phyloP scores from a whole-genome alignment of 352 stramenopile species.

The Pythium dissimile region DNA sequence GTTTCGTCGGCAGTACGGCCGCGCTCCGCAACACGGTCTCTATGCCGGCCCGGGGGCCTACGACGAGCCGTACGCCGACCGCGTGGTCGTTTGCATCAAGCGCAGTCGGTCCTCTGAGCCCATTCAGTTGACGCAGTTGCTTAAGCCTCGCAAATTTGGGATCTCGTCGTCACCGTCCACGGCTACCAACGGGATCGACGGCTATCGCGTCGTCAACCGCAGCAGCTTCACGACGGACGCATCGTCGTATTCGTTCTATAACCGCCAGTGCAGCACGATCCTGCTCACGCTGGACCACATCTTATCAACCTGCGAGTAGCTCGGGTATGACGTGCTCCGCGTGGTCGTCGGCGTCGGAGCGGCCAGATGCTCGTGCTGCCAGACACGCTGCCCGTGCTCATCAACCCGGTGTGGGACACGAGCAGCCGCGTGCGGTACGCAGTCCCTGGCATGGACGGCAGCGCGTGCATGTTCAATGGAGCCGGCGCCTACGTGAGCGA shows the following conservation, averaged over 20 bases:
- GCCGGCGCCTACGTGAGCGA: too few species aligned
- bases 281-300: background rate
- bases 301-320: background rate
- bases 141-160: too few species aligned
- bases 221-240: background rate
- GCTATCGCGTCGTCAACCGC: conserved; percentile 1
- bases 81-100: conserved; percentile 29
- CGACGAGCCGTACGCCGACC: conserved; percentile 43
- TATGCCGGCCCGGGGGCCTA: conserved; percentile 25
- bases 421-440: too few species aligned
- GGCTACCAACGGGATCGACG: background rate
- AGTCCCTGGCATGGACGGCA: too few species aligned
- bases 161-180: too few species aligned
- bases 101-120: conserved; percentile 20
- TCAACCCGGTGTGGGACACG: too few species aligned
- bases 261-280: background rate
- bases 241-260: background rate
- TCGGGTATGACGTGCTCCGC: too few species aligned
- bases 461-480: too few species aligned
- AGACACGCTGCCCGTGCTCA: too few species aligned
- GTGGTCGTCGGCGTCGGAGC: too few species aligned
- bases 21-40: background rate
- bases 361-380: too few species aligned
- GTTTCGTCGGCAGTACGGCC: background rate
- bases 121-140: conserved; percentile 21